Evolutionary conservation across 768 basidiomycete species (phyloP), one percentile per base, ranked within the genome.

Genomic region (Boletus barrowsii): DNA sequence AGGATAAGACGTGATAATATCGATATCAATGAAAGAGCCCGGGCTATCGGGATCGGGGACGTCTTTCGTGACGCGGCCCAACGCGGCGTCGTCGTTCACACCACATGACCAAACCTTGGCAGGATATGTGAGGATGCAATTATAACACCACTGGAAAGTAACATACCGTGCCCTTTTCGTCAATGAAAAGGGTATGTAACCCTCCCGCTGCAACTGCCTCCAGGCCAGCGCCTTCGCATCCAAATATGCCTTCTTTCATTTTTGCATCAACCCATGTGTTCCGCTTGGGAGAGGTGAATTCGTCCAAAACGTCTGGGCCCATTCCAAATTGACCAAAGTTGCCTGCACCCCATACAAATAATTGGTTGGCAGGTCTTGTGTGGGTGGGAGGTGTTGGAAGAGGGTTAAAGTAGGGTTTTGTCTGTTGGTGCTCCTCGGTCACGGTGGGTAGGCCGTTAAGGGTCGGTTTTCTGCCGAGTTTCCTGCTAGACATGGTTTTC

Each of bases 281-380:
- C 53, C 85, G 80, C 63, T 81, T 86, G 10, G 94, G 94, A 59
- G 86, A 87, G 49, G 79, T 72, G 52, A 88, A 79, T 70, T 96
- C 92, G 53, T 77, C 83, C 32, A 93, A 74, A 46, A 74, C 66
- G 58, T 86, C 83, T 5, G 84, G 83, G 36, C 96, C 96, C 76
- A 96, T 82, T 32, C 95, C 97, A 64, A 97, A 88, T 70, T 98
- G 95, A 30, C 94, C 95, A 74, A 93, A 93, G 71, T 96, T 94
- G 26, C 93, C 94, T 11, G 87, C 85, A 8, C 96, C 96, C 83
- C 90, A 98, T 9, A 82, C 86, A 59, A 94, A 96, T 17, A 94
- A 76, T 40, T 86, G 79, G 14, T 83, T 79, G 33, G 86, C 77
- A 18, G 92, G 93, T 42, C 84, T 80, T 42, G 75, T 62, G 52